phyloP scores from a whole-genome alignment of 805 yeast species.

The Wickerhamiella vanderwaltii region DNA sequence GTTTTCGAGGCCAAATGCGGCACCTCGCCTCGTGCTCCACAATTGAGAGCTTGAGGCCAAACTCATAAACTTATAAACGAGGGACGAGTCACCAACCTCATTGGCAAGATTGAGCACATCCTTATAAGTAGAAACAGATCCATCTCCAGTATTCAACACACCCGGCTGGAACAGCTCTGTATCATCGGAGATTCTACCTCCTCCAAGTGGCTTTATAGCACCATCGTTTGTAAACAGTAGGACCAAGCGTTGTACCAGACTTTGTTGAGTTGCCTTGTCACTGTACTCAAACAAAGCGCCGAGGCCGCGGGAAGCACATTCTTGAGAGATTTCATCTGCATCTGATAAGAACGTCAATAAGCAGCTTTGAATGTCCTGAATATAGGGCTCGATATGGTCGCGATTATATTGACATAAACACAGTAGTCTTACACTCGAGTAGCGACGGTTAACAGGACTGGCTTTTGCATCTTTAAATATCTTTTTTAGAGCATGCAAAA shows the following conservation, averaged over 20 bases:
- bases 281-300: constrained; percentile 73
- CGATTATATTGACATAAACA: constrained; percentile 69
- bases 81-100: constrained; percentile 90
- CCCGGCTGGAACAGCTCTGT: constrained; percentile 83
- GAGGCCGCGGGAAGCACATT: constrained; percentile 81
- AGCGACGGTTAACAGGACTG: constrained; percentile 41
- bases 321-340: constrained; percentile 79
- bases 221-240: constrained; percentile 66
- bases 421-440: constrained; percentile 76
- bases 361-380: constrained; percentile 54
- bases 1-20: constrained; percentile 85
- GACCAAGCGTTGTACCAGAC: constrained; percentile 58
- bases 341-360: constrained; percentile 73
- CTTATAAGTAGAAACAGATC: constrained; percentile 80
- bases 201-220: constrained; percentile 31
- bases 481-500: background rate
- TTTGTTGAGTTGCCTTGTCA: constrained; percentile 50
- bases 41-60: constrained; percentile 74
- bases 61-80: constrained; percentile 90
- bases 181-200: constrained; percentile 65
- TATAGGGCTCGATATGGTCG: constrained; percentile 32
- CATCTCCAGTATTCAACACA: constrained; percentile 63
- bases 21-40: constrained; percentile 89
- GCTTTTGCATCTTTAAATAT: constrained; percentile 26
- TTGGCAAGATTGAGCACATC: constrained; percentile 81